A percentile compares a stretch with the other conserved stretches of the same genome.
phyloP scores from a whole-genome alignment of 352 stramenopile genomes.

The Phytophthora pinifolia region DNA sequence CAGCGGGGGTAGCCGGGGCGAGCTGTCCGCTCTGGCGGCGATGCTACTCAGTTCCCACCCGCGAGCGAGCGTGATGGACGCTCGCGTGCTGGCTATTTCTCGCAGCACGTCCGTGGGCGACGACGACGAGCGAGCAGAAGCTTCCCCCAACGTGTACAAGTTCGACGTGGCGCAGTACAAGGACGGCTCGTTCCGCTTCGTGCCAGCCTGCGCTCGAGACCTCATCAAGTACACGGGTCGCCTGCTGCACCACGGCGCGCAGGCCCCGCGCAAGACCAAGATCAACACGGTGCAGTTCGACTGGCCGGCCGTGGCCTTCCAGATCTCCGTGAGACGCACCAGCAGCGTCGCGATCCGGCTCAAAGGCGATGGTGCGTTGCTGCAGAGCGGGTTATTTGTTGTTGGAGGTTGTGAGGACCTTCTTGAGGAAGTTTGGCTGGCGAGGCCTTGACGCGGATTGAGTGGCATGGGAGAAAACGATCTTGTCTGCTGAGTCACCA shows the following conservation, averaged over 20 bases:
- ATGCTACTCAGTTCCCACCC: constrained; percentile 27
- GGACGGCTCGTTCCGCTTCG: constrained; percentile 62
- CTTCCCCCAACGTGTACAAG: constrained; percentile 60
- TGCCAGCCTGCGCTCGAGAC: constrained; percentile 68
- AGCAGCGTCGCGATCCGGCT: constrained; percentile 72
- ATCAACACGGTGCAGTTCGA: constrained; percentile 89
- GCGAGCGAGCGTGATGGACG: constrained; percentile 25
- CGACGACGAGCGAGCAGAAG: constrained; percentile 26
- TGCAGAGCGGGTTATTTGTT: neutral
- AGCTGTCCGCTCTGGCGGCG: constrained; percentile 17
- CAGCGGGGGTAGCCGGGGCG: constrained; percentile 20
- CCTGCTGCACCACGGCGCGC: constrained; percentile 70
- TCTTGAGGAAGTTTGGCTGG: no score
- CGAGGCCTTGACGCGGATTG: constrained; percentile 12
- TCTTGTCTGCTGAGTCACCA: constrained; percentile 7
- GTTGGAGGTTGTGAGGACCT: no score
- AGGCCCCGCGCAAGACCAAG: constrained; percentile 67
- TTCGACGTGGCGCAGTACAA: constrained; percentile 83
- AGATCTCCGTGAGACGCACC: constrained; percentile 60
- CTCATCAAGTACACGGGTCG: constrained; percentile 75
- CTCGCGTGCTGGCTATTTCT: constrained; percentile 28
- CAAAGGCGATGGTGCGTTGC: constrained; percentile 73
- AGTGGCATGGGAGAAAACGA: constrained; percentile 18
- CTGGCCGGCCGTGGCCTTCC: constrained; percentile 71
- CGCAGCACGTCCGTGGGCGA: constrained; percentile 37